A percentile compares a stretch with the other conserved stretches of the same genome.
These are phyloP conservation scores for Elongisporangium anandrum DNA, from an alignment of 352 stramenopile species.

Conservation along the genomic window DNA sequence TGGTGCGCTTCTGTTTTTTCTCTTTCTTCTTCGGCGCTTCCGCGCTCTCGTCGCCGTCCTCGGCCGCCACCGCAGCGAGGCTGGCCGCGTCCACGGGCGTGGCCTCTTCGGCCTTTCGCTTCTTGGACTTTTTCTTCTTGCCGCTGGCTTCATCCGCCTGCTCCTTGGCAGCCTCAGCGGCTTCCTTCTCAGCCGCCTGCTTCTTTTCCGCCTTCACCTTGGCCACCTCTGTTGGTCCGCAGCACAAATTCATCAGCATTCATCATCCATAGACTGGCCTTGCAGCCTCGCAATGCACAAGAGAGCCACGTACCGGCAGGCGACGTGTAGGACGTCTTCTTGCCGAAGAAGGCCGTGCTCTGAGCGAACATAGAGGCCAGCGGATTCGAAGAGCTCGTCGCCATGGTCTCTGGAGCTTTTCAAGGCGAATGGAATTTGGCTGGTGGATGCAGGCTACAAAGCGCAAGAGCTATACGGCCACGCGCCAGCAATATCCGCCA, in stretches of 20 bases:
- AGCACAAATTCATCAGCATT: not conserved
- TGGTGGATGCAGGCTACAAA: conserved; percentile 14
- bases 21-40: conserved; percentile 1
- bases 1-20: conserved; percentile 11
- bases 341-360: conserved; percentile 56
- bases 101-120: not conserved
- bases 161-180: conserved; percentile 5
- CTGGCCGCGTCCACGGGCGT: conserved; percentile 2
- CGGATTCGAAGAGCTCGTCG: conserved; percentile 12
- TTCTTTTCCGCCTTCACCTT: conserved; percentile 7
- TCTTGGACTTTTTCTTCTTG: conserved; percentile 11
- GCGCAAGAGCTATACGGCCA: conserved; percentile 14
- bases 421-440: conserved; percentile 28
- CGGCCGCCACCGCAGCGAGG: not conserved
- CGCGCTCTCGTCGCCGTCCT: not conserved
- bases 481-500: conserved; percentile 4
- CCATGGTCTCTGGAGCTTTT: conserved; percentile 15
- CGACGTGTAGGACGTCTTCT: conserved; percentile 51
- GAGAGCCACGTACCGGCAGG: not conserved
- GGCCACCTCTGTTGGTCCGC: not conserved
- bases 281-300: too few species aligned
- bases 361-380: conserved; percentile 56
- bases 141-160: not conserved
- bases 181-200: conserved; percentile 6
- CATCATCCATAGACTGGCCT: too few species aligned